A percentile compares a stretch with the other conserved stretches of the same genome.
Evolutionary conservation across 768 basidiomycete species (phyloP).

Genomic region (Kwoniella sp.): DNA sequence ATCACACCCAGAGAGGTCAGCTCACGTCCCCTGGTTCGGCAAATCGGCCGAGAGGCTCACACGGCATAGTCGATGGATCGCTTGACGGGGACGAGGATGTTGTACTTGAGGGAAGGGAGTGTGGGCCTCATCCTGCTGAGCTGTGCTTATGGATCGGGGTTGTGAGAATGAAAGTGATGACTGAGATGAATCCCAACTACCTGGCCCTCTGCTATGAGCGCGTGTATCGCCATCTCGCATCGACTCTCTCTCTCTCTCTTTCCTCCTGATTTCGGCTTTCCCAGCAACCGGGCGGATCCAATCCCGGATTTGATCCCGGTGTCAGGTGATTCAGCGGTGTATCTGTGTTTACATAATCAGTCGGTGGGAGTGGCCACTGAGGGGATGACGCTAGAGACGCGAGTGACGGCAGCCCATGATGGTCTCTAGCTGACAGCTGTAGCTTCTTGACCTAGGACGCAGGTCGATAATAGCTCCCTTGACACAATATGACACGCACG

Average conservation of each 20-base stretch:
- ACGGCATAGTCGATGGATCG: conserved; percentile 95
- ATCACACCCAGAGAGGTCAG: neutral
- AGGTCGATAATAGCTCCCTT: too few species aligned
- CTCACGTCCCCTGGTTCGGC: neutral
- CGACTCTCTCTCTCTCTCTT: neutral
- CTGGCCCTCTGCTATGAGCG: too few species aligned
- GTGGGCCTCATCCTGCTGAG: conserved; percentile 35
- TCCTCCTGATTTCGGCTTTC: neutral
- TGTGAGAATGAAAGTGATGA: neutral
- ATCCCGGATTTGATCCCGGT: too few species aligned
- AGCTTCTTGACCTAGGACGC: too few species aligned
- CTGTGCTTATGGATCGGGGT: neutral
- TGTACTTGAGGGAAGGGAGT: conserved; percentile 57
- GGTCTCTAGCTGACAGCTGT: too few species aligned
- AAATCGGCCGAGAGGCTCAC: conserved; percentile 19
- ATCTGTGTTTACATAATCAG: too few species aligned
- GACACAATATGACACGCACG: conserved; percentile 62
- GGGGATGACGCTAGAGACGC: too few species aligned
- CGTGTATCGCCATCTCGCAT: too few species aligned
- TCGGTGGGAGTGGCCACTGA: too few species aligned
- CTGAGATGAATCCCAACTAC: neutral
- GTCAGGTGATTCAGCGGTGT: too few species aligned
- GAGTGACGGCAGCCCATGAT: too few species aligned
- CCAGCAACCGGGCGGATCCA: neutral
- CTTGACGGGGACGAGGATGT: conserved; percentile 92